Evolutionary conservation across 1,139 yeast species (phyloP).

Genomic region (Entelexis sorbosivorans): DNA sequence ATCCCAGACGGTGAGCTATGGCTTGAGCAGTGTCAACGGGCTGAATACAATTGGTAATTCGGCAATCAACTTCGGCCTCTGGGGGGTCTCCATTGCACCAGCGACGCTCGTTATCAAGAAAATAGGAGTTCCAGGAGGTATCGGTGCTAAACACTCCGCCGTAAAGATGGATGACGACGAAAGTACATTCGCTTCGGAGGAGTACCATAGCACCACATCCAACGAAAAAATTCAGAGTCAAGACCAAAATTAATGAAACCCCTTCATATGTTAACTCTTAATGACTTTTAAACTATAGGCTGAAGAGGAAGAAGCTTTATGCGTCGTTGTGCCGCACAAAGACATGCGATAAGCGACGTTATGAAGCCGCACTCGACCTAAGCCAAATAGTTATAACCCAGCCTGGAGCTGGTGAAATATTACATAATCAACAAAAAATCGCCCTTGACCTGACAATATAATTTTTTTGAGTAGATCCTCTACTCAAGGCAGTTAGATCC

Average conservation of each 20-base stretch:
- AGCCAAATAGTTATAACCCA: neutral
- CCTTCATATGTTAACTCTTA: no score
- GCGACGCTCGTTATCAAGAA: conserved; percentile 5
- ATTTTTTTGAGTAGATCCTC: conserved; percentile 8
- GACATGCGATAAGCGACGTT: no score
- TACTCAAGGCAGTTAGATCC: neutral
- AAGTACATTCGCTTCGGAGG: neutral
- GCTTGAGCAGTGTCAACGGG: conserved; percentile 13
- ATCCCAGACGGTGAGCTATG: conserved; percentile 16
- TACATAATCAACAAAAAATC: neutral
- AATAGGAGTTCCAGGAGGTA: conserved; percentile 13
- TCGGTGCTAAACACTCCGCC: neutral
- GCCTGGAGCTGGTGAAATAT: neutral
- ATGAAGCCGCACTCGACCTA: neutral
- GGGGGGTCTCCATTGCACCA: conserved; percentile 13
- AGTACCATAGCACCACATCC: no score
- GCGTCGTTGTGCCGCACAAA: no score
- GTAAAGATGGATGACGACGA: neutral
- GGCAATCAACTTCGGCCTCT: conserved; percentile 19
- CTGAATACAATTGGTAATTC: conserved; percentile 17
- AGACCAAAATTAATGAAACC: no score
- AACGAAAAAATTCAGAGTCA: no score
- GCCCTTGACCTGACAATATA: conserved; percentile 8
- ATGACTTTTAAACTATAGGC: no score
- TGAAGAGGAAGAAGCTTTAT: no score